Percentiles rank a stretch among this genome's conserved stretches.
Conservation (phyloP, 257 asterid species). For the Fraxinus cuspidata region DNA sequence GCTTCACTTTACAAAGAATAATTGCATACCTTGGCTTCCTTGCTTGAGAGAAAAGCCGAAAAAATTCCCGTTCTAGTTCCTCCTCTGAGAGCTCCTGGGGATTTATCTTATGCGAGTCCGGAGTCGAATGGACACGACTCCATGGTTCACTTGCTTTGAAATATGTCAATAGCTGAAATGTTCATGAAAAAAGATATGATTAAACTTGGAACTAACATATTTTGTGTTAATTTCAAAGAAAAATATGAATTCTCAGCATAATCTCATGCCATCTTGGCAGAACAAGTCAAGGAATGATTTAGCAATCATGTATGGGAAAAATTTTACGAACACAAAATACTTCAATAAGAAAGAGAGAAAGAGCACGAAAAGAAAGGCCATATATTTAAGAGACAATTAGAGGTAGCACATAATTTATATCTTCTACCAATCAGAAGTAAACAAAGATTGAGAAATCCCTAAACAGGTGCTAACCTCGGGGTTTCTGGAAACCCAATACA, state of each 20-base stretch:
- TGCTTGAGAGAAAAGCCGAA: constrained; percentile 43
- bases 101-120: constrained; percentile 37
- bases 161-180: constrained; percentile 53
- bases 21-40: constrained; percentile 58
- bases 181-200: not conserved
- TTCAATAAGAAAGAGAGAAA: not conserved
- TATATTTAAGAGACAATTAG: not conserved
- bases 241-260: not conserved
- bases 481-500: constrained; percentile 81
- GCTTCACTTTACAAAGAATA: constrained; percentile 13
- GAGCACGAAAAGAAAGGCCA: not conserved
- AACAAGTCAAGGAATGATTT: not conserved
- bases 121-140: constrained; percentile 42
- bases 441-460: not conserved
- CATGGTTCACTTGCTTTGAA: constrained; percentile 70
- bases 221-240: not conserved
- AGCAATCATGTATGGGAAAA: not conserved
- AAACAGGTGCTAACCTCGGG: constrained; percentile 57
- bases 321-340: not conserved
- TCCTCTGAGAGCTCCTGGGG: constrained; percentile 47
- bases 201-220: not conserved
- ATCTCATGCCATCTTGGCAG: not conserved
- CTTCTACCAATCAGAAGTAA: not conserved
- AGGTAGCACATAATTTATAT: not conserved
- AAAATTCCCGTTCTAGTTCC: constrained; percentile 57